Evolutionary conservation across 2,329 filamentous ascomycete species (phyloP), one percentile per base, ranked within the genome.

Genomic region (Arthrobotrys musiformis): DNA sequence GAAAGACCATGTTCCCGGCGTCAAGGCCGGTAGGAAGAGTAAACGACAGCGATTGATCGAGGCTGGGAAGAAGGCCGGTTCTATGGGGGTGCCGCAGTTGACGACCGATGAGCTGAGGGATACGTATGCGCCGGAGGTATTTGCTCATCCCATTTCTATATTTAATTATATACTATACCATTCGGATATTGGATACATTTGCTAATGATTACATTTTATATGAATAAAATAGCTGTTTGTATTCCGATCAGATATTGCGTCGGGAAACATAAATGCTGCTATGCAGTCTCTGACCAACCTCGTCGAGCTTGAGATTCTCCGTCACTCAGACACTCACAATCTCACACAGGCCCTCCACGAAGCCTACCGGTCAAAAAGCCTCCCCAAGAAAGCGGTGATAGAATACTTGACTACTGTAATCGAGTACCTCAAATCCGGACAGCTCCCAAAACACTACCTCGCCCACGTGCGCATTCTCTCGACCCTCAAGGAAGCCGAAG

Each of bases 401-500:
- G 54, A 70, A 2, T 75, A 79, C 63, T 80, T 84, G 15, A 81
- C 82, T 30, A 82, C 81, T 6, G n/a, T 87, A 11, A 82, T 84
- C n/a, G 56, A 81, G 6, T 84, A 86, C 78, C 80, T 86, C 8
- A 80, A 81, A 30, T 80, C 79, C 1, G 83, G 83, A 2, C 61
- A 79, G 81, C 84, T 77, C 77, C 82, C n/a, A 66, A 79, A 52
- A 83, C 85, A 54, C 83, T 84, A 79, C 78, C 73, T 81, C n/a
- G 80, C 80, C 7, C 79, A 76, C 26, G 80, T 86, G n/a, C 85
- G 86, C 78, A 79, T 87, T 15, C 81, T 88, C 33, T 83, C 83
- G 33, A 83, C 85, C 50, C 85, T 85, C 81, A 87, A 86, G 75
- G 84, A 86, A 76, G 81, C 82, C 33, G 82, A 82, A n/a, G 82